These are phyloP conservation scores for Naematelia aurantialba DNA, from an alignment of 768 basidiomycete genomes.

Conservation along the genomic window DNA sequence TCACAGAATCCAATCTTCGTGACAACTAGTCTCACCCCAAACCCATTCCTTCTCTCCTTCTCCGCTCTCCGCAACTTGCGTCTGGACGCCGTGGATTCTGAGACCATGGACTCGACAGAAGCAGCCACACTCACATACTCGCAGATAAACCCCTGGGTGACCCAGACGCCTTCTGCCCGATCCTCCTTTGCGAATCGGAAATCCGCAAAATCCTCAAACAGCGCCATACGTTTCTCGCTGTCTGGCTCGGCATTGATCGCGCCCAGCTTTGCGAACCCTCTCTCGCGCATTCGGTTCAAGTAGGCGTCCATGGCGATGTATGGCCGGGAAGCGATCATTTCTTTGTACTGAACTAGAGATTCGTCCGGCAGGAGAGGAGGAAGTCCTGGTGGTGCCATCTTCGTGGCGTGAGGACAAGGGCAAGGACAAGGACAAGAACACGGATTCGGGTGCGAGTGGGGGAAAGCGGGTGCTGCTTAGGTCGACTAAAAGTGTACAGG, in stretches of 20 bases:
- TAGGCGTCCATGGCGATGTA: slow-evolving; percentile 29
- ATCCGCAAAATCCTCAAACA: neutral
- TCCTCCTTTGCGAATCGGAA: too few relatives aligned
- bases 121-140: neutral
- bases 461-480: too few relatives aligned
- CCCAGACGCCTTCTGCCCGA: neutral
- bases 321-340: slow-evolving; percentile 15
- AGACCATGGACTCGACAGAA: neutral
- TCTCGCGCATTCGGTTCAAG: slow-evolving; percentile 19
- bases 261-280: slow-evolving; percentile 14
- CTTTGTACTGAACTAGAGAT: too few relatives aligned
- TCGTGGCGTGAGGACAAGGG: too few relatives aligned
- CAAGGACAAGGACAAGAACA: too few relatives aligned
- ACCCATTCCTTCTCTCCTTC: neutral
- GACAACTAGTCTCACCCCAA: neutral
- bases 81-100: too few relatives aligned
- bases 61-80: too few relatives aligned
- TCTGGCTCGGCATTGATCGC: slow-evolving; percentile 26
- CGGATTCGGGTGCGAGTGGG: too few relatives aligned
- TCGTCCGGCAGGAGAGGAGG: too few relatives aligned
- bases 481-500: too few relatives aligned
- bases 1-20: neutral
- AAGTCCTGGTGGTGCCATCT: too few relatives aligned
- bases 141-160: neutral
- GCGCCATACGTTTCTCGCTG: slow-evolving; percentile 17